phyloP scores from a whole-genome alignment of 2,329 filamentous ascomycete genomes.

The Fusarium illudens region DNA sequence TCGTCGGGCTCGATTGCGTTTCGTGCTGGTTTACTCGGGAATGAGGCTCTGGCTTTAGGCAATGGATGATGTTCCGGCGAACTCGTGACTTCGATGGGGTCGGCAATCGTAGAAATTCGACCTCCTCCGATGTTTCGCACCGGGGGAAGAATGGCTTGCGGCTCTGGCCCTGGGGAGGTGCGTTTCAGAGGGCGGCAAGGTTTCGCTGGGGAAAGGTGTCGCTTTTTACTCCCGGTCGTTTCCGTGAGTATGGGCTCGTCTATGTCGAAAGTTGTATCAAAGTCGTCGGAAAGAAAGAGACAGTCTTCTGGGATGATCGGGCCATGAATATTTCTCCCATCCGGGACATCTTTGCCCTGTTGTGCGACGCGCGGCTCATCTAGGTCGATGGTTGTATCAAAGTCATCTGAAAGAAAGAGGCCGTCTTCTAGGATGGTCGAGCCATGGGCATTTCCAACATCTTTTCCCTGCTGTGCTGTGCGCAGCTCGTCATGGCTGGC shows the following conservation, averaged over 20 bases:
- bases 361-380: too few relatives aligned
- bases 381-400: constrained; percentile 52
- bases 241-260: constrained; percentile 41
- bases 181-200: constrained; percentile 25
- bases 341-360: too few relatives aligned
- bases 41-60: background rate
- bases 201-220: constrained; percentile 36
- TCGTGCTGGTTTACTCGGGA: background rate
- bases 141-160: constrained; percentile 6
- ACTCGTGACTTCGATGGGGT: constrained; percentile 51
- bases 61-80: constrained; percentile 39
- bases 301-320: constrained; percentile 8
- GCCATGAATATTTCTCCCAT: background rate
- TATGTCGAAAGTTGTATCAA: constrained; percentile 52
- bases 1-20: background rate
- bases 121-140: constrained; percentile 11
- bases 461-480: background rate
- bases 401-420: constrained; percentile 47
- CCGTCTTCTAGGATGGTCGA: constrained; percentile 8
- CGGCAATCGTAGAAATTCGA: constrained; percentile 7
- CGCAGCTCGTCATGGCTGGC: background rate
- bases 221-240: constrained; percentile 42
- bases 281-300: constrained; percentile 47
- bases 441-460: background rate
- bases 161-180: constrained; percentile 9